A percentile compares a stretch with the other conserved stretches of the same genome.
These are phyloP conservation scores for Linum usitatissimum DNA, from an alignment of 345 rosid genomes.

Conservation along the genomic window DNA sequence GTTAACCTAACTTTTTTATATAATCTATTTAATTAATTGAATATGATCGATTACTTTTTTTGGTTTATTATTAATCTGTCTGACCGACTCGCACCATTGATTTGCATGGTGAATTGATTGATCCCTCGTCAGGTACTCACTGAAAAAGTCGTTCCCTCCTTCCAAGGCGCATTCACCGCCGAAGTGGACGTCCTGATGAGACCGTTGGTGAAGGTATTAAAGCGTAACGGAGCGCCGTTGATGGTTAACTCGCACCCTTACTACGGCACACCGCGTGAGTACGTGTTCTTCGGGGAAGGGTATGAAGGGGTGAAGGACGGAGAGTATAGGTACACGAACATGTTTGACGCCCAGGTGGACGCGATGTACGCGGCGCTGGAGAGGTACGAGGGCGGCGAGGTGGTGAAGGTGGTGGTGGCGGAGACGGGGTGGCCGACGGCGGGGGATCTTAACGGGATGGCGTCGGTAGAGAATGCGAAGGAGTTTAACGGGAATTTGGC, in stretches of 20 bases:
- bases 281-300: slow-evolving; percentile 4
- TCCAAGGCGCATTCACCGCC: not conserved
- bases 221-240: slow-evolving; percentile 6
- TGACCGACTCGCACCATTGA: too few relatives aligned
- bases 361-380: slow-evolving; percentile 17
- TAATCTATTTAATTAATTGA: too few relatives aligned
- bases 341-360: slow-evolving; percentile 20
- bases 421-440: slow-evolving; percentile 40
- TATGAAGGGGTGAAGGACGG: slow-evolving; percentile 7
- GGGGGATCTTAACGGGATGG: slow-evolving; percentile 17
- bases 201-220: not conserved
- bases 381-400: slow-evolving; percentile 4
- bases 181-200: not conserved
- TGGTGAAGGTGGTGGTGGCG: slow-evolving; percentile 18
- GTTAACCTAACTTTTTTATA: too few relatives aligned
- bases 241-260: slow-evolving; percentile 17
- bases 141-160: slow-evolving; percentile 13
- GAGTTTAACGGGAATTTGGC: too few relatives aligned
- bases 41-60: too few relatives aligned
- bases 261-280: slow-evolving; percentile 11
- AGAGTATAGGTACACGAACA: slow-evolving; percentile 5
- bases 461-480: slow-evolving; percentile 15
- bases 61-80: too few relatives aligned
- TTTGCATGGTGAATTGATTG: too few relatives aligned
- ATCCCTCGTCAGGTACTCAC: too few relatives aligned